phyloP scores from a whole-genome alignment of 2,329 filamentous ascomycete genomes.

The Diplodia seriata region DNA sequence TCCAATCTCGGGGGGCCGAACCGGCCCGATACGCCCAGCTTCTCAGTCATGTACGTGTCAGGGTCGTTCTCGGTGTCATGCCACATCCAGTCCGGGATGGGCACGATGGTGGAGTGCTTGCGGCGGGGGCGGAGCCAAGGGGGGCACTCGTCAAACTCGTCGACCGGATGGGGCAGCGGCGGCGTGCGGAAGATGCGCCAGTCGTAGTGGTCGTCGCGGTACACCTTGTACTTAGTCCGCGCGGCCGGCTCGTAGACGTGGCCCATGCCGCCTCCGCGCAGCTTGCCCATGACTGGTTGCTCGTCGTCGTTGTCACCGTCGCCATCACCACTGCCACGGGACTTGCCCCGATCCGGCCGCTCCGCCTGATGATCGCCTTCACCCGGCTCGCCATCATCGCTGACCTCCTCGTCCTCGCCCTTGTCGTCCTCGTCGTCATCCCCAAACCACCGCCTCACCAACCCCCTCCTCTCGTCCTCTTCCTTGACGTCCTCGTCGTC shows the following conservation, averaged over 20 bases:
- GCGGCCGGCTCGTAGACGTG: background rate
- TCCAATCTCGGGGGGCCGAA: background rate
- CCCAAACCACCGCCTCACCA: too few relatives aligned
- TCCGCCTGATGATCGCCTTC: too few relatives aligned
- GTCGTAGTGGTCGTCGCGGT: background rate
- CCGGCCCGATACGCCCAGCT: background rate
- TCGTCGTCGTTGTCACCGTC: background rate
- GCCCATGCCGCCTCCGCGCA: background rate
- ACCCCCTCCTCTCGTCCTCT: too few relatives aligned
- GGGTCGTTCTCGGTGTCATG: accelerated
- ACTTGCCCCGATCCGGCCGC: too few relatives aligned
- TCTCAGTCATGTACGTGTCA: background rate
- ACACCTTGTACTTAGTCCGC: too few relatives aligned
- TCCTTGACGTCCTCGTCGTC: too few relatives aligned
- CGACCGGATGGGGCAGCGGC: background rate
- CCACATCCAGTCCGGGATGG: background rate
- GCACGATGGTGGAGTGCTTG: background rate
- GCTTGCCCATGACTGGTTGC: background rate
- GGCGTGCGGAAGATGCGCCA: background rate
- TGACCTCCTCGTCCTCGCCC: too few relatives aligned
- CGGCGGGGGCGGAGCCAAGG: background rate
- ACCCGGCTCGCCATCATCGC: too few relatives aligned
- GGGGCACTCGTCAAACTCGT: background rate
- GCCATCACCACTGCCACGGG: too few relatives aligned
- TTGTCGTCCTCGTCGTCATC: too few relatives aligned